Evolutionary conservation across 2,329 filamentous ascomycete species (phyloP), one percentile per base, ranked within the genome.

Genomic region (Botrytis galanthina): DNA sequence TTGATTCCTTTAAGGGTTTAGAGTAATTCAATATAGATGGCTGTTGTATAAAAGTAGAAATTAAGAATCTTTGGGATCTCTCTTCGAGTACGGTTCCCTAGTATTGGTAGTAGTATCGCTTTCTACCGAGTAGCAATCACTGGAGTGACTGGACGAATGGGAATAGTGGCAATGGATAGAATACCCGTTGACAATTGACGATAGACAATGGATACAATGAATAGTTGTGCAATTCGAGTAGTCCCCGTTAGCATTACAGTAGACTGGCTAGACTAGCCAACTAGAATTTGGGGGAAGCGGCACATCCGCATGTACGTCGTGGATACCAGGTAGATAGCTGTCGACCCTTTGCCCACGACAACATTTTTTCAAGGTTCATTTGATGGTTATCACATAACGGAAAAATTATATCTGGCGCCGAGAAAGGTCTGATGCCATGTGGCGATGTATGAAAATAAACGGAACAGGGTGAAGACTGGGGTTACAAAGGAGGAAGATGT

Each of bases 381-480:
- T 44, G 62, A 8, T 22, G 46, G 42, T 26, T 35, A 46, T 46
- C 57, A 57, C 57, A n/a, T 32, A 39, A 20, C 70, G 70, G 61
- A 67, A 72, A 59, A 67, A 59, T 67, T 59, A 26, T 1, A 57
- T 42, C 35, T 46, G 12, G 14, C 22, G 35, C 20, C 35, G 61
- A 46, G 16, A 8, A 39, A 48, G 18, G 35, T 48, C 16, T 59
- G 37, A 20, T 46, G 61, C 61, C 39, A 59, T 67, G 22, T 48
- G 37, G 48, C 46, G 14, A 54, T 42, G 32, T 16, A 20, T 22
- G 37, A 72, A 29, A 44, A 57, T 6, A 22, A 42, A 26, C 12
- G 46, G 48, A 37, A 42, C 35, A n/a, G 59, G n/a, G 42, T 20
- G 22, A 72, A 59, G 42, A 72, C 48, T 39, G 37, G 61, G 70